Base-by-base conservation (phyloP, 345 rosid genomes). In the Eutrema heterophyllum region DNA sequence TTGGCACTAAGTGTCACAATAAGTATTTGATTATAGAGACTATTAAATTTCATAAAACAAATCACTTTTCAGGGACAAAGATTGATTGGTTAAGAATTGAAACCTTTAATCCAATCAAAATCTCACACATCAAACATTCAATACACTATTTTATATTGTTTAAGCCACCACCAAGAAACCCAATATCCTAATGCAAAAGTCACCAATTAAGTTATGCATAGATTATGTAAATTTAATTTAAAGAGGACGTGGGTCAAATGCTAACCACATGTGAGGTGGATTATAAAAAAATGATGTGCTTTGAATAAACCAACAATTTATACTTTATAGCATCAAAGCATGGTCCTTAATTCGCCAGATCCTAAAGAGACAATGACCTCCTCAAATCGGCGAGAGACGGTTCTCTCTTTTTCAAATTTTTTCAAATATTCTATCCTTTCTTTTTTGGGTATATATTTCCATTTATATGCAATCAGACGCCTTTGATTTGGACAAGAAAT, bases 211-310 rank as follows among this genome's bases (percentile, higher is more conserved):
- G 43, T 67, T 56, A 73, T 65, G 14, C 40, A 46, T 29, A 64
- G 24, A 57, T 14, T 29, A 57, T 54, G 18, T 43, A 43, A 9
- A 75, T 32, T 68, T 35, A 67, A 57, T 11, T 14, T 35, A 46
- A 50, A 14, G 11, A 52, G 44, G 75, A 54, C 70, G 79, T 68
- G 75, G 79, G 79, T 62, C 44, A 54, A 69, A 54, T 36, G 53
- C 33, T 27, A 76, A 62, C 79, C 79, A 69, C 71, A 62, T 69
- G 65, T 26, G 51, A 24, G 74, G 69, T 60, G 69, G 16, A 68
- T 53, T 75, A 68, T 61, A 40, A 58, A 49, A 21, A 75, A 0
- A 40, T 5, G 7, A 46, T 70, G 27, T 68, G 48, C 44, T 1
- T 69, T 62, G 32, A 53, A 69, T 29, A 53, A 76, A 74, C 50